Conservation (phyloP, 345 rosid genomes). For the Populus euphratica region DNA sequence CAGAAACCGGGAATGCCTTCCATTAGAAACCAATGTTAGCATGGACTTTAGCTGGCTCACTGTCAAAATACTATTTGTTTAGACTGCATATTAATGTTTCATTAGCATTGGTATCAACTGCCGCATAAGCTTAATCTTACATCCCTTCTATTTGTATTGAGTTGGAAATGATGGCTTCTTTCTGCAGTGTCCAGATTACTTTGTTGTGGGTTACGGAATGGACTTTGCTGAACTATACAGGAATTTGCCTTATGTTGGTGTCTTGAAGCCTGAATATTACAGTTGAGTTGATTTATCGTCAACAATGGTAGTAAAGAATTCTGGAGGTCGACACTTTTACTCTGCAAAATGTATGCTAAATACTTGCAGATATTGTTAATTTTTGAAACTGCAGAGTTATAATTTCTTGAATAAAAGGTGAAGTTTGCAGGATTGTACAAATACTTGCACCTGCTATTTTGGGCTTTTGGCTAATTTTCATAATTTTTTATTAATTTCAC, state of each 20-base stretch:
- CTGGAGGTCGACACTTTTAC: slow-evolving; percentile 2
- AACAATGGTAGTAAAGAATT: not conserved
- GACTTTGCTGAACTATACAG: slow-evolving; percentile 85
- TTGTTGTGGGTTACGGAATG: slow-evolving; percentile 92
- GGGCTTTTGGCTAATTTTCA: too few relatives aligned
- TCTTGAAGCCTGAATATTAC: slow-evolving; percentile 74
- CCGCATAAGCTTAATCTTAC: not conserved
- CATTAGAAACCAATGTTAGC: not conserved
- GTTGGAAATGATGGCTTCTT: not conserved
- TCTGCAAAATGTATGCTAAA: not conserved
- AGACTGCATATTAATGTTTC: not conserved
- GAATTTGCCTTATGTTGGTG: slow-evolving; percentile 80
- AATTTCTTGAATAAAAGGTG: not conserved
- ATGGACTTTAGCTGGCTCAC: not conserved
- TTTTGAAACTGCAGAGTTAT: not conserved
- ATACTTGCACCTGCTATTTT: not conserved
- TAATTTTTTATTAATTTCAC: too few relatives aligned
- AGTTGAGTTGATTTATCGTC: slow-evolving; percentile 18
- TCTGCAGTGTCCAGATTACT: slow-evolving; percentile 80
- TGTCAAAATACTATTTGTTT: not conserved
- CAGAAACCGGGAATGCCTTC: not conserved
- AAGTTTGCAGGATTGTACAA: not conserved
- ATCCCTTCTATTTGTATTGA: not conserved
- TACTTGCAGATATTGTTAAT: not conserved
- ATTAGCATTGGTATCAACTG: not conserved